These are phyloP conservation scores for Kuraishia borneana DNA, from an alignment of 805 yeast genomes.

Conservation along the genomic window DNA sequence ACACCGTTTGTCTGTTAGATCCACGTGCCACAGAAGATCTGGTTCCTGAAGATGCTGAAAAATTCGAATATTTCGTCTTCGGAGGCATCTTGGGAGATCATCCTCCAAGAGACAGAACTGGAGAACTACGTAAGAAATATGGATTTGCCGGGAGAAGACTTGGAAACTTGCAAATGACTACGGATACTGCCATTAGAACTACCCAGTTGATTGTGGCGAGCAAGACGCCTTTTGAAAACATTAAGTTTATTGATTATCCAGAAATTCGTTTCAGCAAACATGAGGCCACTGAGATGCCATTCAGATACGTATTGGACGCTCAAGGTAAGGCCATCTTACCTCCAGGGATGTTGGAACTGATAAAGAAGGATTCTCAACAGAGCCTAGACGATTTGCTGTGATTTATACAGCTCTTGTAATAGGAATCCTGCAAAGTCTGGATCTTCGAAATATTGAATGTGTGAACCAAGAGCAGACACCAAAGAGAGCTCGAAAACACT, in stretches of 20 bases:
- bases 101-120: slow-evolving; percentile 89
- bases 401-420: slow-evolving; percentile 37
- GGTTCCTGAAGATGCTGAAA: slow-evolving; percentile 50
- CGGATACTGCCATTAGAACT: slow-evolving; percentile 93
- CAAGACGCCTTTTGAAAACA: slow-evolving; percentile 49
- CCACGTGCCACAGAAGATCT: slow-evolving; percentile 77
- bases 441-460: slow-evolving; percentile 81
- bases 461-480: slow-evolving; percentile 77
- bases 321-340: slow-evolving; percentile 76
- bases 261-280: slow-evolving; percentile 79
- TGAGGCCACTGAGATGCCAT: slow-evolving; percentile 97
- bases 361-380: slow-evolving; percentile 78
- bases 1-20: slow-evolving; percentile 72
- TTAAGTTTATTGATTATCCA: slow-evolving; percentile 85
- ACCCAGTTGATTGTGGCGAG: slow-evolving; percentile 70
- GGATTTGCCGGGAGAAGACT: slow-evolving; percentile 83
- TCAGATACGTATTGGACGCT: slow-evolving; percentile 67
- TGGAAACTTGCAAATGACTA: slow-evolving; percentile 89
- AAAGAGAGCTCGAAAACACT: slow-evolving; percentile 73
- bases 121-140: slow-evolving; percentile 67
- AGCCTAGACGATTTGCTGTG: slow-evolving; percentile 58
- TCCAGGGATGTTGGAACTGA: slow-evolving; percentile 80
- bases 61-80: slow-evolving; percentile 82
- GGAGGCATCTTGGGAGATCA: slow-evolving; percentile 96
- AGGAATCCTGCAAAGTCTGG: slow-evolving; percentile 74